Percentiles rank a stretch among this genome's conserved stretches.
Conservation (phyloP, 1,139 yeast genomes). For the Lodderomyces metapsilosis region DNA sequence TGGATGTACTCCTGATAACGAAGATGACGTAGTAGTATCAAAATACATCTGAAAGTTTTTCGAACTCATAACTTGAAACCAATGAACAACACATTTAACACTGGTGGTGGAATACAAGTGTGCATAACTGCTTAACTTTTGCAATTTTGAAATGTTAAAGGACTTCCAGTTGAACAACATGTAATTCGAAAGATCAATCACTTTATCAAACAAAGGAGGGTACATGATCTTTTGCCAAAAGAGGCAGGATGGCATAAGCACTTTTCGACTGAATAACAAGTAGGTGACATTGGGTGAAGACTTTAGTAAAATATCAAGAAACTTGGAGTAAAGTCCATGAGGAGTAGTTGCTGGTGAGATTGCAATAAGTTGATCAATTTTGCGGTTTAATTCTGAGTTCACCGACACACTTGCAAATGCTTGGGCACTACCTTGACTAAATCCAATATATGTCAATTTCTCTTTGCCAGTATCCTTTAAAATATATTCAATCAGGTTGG, state of each 20-base stretch:
- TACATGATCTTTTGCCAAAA: constrained; percentile 84
- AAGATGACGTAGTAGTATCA: constrained; percentile 36
- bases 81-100: constrained; percentile 89
- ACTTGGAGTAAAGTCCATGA: constrained; percentile 70
- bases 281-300: constrained; percentile 77
- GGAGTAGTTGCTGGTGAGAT: constrained; percentile 96
- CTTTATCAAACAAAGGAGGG: constrained; percentile 74
- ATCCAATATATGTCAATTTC: constrained; percentile 72
- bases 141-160: constrained; percentile 63
- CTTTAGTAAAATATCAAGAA: constrained; percentile 74
- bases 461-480: constrained; percentile 22
- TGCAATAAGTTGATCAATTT: constrained; percentile 72
- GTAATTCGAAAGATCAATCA: constrained; percentile 69
- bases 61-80: constrained; percentile 91
- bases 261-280: constrained; percentile 69
- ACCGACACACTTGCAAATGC: constrained; percentile 78
- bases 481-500: constrained; percentile 43
- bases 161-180: constrained; percentile 79
- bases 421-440: constrained; percentile 91
- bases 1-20: constrained; percentile 40
- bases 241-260: constrained; percentile 70
- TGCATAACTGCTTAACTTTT: constrained; percentile 73
- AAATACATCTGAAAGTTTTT: constrained; percentile 86
- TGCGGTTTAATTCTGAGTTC: constrained; percentile 65
- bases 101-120: constrained; percentile 89